These are phyloP conservation scores for Aspergillus glaucus DNA, from an alignment of 2,329 filamentous ascomycete genomes.

Conservation along the genomic window DNA sequence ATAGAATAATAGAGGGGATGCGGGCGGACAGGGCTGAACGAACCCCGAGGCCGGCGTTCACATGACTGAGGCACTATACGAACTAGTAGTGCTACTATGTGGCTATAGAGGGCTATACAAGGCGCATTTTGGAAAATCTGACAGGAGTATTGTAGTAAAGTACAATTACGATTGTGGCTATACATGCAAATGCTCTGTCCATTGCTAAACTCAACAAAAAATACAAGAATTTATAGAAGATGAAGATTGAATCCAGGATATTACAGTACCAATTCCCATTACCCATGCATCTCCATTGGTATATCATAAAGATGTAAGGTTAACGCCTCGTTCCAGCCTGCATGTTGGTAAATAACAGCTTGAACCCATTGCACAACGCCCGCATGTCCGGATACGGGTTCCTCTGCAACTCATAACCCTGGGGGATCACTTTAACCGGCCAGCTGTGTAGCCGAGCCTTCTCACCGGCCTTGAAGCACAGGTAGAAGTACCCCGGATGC, in stretches of 20 bases:
- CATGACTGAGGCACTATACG: constrained; percentile 10
- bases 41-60: constrained; percentile 17
- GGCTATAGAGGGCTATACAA: no score
- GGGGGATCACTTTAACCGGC: constrained; percentile 84
- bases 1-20: neutral
- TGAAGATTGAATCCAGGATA: constrained; percentile 5
- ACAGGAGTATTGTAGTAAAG: no score
- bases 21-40: constrained; percentile 5
- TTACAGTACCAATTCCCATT: constrained; percentile 17
- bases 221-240: no score
- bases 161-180: no score
- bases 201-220: no score
- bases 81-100: no score
- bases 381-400: constrained; percentile 91
- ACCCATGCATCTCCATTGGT: neutral
- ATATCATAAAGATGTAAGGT: neutral
- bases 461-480: constrained; percentile 91
- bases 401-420: constrained; percentile 85
- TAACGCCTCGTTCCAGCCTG: constrained; percentile 30
- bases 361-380: constrained; percentile 94
- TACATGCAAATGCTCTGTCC: no score
- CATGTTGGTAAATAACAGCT: constrained; percentile 70
- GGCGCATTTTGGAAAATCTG: no score
- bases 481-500: constrained; percentile 87
- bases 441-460: constrained; percentile 67